Evolutionary conservation across 768 basidiomycete genomes (phyloP), one percentile per base, ranked within the genome.

Genomic region (Lactifluus rugatus): DNA sequence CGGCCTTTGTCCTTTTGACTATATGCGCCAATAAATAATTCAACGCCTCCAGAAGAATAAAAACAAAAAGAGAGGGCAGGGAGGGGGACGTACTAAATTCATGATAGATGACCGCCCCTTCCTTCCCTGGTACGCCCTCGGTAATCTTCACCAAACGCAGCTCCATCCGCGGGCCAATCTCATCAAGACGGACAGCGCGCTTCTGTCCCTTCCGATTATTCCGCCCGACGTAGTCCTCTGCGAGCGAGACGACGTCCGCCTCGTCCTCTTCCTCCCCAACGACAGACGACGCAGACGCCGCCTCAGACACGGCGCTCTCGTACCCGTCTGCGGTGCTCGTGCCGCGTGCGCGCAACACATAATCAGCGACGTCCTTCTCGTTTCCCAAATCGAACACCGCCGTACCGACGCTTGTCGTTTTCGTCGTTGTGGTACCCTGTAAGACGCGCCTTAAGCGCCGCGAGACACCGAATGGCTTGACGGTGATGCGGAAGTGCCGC

Each of bases 101-200:
- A 69, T 99, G 96, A 75, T 88, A 96, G 41, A 99, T 85, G 1
- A 97, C 91, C 62, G 80, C 82, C 6, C 96, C 92, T 70, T 95
- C 92, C 65, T 85, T 94, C 14, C 94, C 96, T 5, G 94, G 93
- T 17, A 89, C 75, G 23, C 96, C 95, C 70, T 97, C 95, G 17
- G 85, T 82, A 57, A 99, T 93, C 76, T 99, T 99, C 65, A 97
- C 82, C 64, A 99, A 73, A 62, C 81, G 79, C 64, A 98, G 73
- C 71, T 99, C 96, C 84, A 99, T 86, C 67, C 96, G 77, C 41
- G 96, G 96, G 1, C 96, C 96, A 45, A 97, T 82, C 72, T 99
- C 96, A 54, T 95, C 89, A 52, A 99, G 75, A 64, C 85, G 79
- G 11, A 99, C 91, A 5, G 96, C 95, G 64, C 91, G 82, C 73